These are phyloP conservation scores for Suhomyces anneliseae DNA, from an alignment of 1,139 yeast species.

Conservation along the genomic window DNA sequence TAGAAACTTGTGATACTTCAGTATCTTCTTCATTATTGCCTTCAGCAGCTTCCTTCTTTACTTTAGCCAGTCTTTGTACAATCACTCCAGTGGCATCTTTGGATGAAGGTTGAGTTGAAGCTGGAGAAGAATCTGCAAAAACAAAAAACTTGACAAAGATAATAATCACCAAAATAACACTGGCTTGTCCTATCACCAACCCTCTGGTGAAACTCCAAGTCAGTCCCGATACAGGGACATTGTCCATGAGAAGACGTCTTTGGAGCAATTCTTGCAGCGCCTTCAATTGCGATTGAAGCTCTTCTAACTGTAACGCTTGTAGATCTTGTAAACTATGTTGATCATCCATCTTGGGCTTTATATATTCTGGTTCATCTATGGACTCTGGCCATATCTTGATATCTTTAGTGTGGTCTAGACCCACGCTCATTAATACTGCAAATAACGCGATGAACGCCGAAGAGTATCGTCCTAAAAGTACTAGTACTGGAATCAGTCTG, in stretches of 20 bases:
- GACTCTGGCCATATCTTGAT: background rate
- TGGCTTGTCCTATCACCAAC: constrained; percentile 76
- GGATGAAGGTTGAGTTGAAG: constrained; percentile 30
- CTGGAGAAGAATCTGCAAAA: constrained; percentile 66
- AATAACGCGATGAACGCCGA: background rate
- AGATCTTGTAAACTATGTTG: background rate
- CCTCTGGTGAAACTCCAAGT: constrained; percentile 78
- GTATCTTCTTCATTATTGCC: constrained; percentile 27
- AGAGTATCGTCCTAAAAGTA: background rate
- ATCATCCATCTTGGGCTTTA: background rate
- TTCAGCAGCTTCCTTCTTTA: constrained; percentile 5
- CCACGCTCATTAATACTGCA: background rate
- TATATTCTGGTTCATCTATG: background rate
- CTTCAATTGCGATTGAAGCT: constrained; percentile 32
- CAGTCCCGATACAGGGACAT: constrained; percentile 2
- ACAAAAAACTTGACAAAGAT: constrained; percentile 84
- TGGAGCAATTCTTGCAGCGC: constrained; percentile 37
- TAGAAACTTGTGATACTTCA: constrained; percentile 22
- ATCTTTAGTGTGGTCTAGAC: background rate
- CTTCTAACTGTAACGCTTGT: constrained; percentile 14
- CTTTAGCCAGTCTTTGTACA: constrained; percentile 32
- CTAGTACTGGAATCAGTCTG: background rate
- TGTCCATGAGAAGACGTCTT: constrained; percentile 25
- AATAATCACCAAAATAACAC: constrained; percentile 72
- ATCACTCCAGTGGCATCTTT: constrained; percentile 40